These are phyloP conservation scores for Amaranthus palmeri DNA, from an alignment of 148 eudicot genomes.

Conservation along the genomic window DNA sequence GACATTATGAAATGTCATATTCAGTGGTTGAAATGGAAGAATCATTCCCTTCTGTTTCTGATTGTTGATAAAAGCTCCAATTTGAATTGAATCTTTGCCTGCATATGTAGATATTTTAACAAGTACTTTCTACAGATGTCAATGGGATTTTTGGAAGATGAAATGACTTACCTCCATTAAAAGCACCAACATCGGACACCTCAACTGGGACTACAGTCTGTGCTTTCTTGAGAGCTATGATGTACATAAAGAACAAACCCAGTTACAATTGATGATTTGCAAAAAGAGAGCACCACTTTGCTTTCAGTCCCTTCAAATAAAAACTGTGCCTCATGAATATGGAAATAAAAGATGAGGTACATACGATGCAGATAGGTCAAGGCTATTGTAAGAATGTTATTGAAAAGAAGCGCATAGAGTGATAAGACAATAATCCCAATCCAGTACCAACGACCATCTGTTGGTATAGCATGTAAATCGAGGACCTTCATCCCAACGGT, in stretches of 20 bases:
- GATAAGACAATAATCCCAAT: constrained; percentile 60
- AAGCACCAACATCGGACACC: constrained; percentile 20
- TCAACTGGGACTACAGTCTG: constrained; percentile 39
- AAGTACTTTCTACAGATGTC: background rate
- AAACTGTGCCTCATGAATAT: background rate
- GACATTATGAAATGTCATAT: constrained; percentile 82
- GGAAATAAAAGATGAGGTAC: constrained; percentile 15
- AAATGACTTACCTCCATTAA: constrained; percentile 28
- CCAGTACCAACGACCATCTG: constrained; percentile 68
- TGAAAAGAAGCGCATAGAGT: constrained; percentile 61
- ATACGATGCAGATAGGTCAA: constrained; percentile 65
- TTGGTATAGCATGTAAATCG: constrained; percentile 38
- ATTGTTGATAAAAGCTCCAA: constrained; percentile 11
- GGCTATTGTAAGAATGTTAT: constrained; percentile 48
- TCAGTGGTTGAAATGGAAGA: constrained; percentile 84
- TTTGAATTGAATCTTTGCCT: constrained; percentile 23
- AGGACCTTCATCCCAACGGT: constrained; percentile 55
- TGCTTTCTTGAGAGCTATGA: constrained; percentile 54
- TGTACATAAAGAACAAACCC: constrained; percentile 11
- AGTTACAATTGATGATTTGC: background rate
- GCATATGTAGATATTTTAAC: constrained; percentile 10
- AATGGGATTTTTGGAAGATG: constrained; percentile 4
- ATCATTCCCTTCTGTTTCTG: constrained; percentile 73
- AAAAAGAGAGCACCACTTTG: background rate
- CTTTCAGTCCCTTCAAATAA: background rate